Evolutionary conservation across 192 early-diverging fungal genomes (phyloP).

Genomic region (Coemansia sp.): DNA sequence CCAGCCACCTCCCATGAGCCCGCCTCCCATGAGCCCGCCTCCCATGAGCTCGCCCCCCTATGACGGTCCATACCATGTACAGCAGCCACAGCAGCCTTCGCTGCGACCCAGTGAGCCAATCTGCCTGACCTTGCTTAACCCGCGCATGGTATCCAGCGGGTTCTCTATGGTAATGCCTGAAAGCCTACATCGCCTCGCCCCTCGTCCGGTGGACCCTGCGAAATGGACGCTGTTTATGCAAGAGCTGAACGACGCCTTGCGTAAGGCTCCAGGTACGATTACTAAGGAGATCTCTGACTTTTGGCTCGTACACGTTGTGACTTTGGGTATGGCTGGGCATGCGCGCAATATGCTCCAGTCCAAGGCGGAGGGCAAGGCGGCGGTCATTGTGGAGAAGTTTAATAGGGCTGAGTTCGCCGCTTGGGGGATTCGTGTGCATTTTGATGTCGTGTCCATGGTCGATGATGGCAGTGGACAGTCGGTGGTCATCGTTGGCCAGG

Average conservation of each 20-base stretch:
- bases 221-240: slow-evolving; percentile 25
- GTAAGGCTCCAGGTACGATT: slow-evolving; percentile 28
- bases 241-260: slow-evolving; percentile 28
- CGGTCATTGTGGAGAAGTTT: slow-evolving; percentile 23
- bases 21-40: neutral
- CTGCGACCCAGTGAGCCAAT: neutral
- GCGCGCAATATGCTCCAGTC: slow-evolving; percentile 19
- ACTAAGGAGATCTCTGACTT: slow-evolving; percentile 16
- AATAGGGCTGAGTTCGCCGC: slow-evolving; percentile 25
- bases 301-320: slow-evolving; percentile 27
- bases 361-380: slow-evolving; percentile 10
- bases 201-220: neutral
- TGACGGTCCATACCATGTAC: neutral
- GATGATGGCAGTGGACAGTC: neutral
- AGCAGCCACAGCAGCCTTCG: neutral
- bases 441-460: slow-evolving; percentile 3
- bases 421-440: slow-evolving; percentile 17
- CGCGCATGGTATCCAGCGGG: slow-evolving; percentile 22
- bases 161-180: slow-evolving; percentile 21
- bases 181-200: slow-evolving; percentile 2
- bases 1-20: neutral
- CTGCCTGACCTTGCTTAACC: slow-evolving; percentile 22
- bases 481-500: neutral
- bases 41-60: neutral
- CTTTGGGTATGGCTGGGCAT: slow-evolving; percentile 20